Evolutionary conservation across 73 alveolate genomes (phyloP).

Genomic region (Paramecium bursaria): DNA sequence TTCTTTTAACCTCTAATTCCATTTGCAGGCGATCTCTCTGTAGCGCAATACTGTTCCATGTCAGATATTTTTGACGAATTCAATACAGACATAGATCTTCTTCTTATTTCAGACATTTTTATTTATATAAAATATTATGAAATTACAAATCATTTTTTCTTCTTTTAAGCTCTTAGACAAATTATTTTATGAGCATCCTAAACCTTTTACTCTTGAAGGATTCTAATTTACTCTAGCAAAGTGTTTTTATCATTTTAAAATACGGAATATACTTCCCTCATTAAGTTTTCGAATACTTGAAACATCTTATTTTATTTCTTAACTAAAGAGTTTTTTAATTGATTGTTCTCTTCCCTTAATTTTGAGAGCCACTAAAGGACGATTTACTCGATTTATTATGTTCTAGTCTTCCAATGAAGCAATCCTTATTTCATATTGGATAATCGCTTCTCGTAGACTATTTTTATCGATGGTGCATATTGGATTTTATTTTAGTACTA

Average conservation of each 20-base stretch:
- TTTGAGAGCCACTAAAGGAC: constrained; percentile 33
- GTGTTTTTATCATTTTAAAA: constrained; percentile 14
- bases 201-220: not conserved
- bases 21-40: too few species aligned
- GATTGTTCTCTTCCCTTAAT: constrained; percentile 17
- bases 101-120: too few species aligned
- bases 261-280: constrained; percentile 6
- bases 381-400: constrained; percentile 12
- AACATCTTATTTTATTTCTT: constrained; percentile 47
- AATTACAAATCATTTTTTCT: too few species aligned
- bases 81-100: too few species aligned
- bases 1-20: too few species aligned
- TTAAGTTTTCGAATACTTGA: constrained; percentile 24
- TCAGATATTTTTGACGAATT: too few species aligned
- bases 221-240: not conserved
- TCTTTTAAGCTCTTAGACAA: constrained; percentile 32
- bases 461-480: constrained; percentile 11
- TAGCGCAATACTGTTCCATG: too few species aligned
- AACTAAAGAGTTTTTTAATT: not conserved
- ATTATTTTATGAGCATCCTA: not conserved
- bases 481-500: not conserved
- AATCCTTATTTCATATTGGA: constrained; percentile 36
- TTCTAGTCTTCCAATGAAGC: constrained; percentile 47
- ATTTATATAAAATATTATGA: too few species aligned
- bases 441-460: constrained; percentile 27